Base-by-base conservation (phyloP, 768 basidiomycete species). In the Filobasidium floriforme region DNA sequence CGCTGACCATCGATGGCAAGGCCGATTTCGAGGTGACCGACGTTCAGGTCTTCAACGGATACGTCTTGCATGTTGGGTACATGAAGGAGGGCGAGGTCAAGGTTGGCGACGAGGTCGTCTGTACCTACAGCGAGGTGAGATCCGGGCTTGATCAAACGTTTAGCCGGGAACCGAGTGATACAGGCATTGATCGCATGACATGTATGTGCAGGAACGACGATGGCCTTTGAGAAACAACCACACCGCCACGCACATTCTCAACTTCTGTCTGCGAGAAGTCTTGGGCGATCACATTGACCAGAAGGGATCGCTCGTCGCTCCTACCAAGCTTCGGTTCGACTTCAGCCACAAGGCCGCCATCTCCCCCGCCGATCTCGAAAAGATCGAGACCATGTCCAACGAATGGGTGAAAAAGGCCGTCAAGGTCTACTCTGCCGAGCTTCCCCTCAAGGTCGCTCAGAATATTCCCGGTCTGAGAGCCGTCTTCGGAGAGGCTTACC, bases 231-330 rank as follows among this genome's bases (percentile, higher is more conserved):
- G 93, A 62, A 98, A 92, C 80, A 99, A 99, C 75, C 96, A 99
- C 81, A 98, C 96, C 29, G 96, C 88, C 24, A 99, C 96, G 0
- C 96, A 99, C 77, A 96, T 99, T 72, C 88, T 99, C 72, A 99
- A 99, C 82, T 99, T 83, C 74, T 85, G 82, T 62, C 85, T 99
- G 2, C 89, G 96, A 41, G 96, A 98, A 75, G 85, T 91, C 12
- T 86, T 98, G 12, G 96, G 96, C 28, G 92, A 97, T 76, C 96
- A 98, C 74, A 88, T 98, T 67, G 96, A 98, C 78, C 96, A 99
- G 77, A 96, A 90, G 76, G 96, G 96, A 40, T 98, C 96, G 3
- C 85, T 99, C 55, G 96, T 99, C 69, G 92, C 96, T 1, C 91
- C 92, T 0, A 86, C 87, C 26, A 97, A 96, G 79, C 85, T 99